Evolutionary conservation across 306 rosid species (phyloP), one percentile per base, ranked within the genome.

Genomic region (Cyamopsis tetragonoloba): DNA sequence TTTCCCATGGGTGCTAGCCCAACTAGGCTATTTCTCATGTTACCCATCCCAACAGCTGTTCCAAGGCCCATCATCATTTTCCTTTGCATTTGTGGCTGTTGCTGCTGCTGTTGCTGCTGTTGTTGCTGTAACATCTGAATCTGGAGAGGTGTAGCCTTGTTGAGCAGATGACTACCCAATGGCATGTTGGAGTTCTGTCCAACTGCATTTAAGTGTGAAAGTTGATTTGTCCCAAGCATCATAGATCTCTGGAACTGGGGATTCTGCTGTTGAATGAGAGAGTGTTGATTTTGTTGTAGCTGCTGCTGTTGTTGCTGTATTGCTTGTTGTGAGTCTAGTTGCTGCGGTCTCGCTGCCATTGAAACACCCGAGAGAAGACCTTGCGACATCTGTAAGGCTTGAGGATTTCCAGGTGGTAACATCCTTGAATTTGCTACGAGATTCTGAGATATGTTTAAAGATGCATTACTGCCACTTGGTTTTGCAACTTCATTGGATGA

Each of bases 361-460:
- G 96, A 86, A 82, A 68, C 82, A 56, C 96, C 95, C 0, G 92
- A 44, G 57, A 95, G 57, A 64, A 84, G 81, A 51, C 95, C 97
- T 76, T 88, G 97, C 67, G 99, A 95, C 85, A 89, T 86, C 81
- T 88, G 97, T 47, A 95, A 79, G 72, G 91, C 90, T 77, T 86
- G 97, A 75, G 85, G 59, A 70, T 87, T 88, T 69, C 96, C 97
- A 47, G 95, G 91, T 15, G 95, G 97, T 70, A 90, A 79, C 92
- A 90, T 95, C 83, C 99, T 93, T 39, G 89, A 10, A 69, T 79
- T 80, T 42, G 87, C 69, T 60, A 80, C 78, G 56, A 70, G 89
- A 77, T 74, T 89, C 78, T 93, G 99, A 50, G 89, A 49, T 58
- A 89, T 5, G 71, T 79, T 87, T 35, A 89, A 67, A 31, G 93